phyloP scores from a whole-genome alignment of 129 eudicot genomes.

The Arctium minus region DNA sequence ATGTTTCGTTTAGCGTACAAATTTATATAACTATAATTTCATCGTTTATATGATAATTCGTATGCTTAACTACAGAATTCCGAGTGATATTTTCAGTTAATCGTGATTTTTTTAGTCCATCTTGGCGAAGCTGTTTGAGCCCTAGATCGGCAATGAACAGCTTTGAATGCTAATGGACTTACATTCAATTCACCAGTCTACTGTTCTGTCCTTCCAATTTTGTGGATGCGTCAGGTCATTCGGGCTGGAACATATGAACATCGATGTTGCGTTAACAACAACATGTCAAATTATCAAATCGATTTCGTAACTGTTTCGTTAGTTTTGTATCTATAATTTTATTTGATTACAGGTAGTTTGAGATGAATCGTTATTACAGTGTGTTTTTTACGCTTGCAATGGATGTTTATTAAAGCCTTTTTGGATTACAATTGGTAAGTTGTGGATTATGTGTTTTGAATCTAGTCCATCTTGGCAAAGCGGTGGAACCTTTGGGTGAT shows the following conservation, averaged over 20 bases:
- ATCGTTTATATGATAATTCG: neutral
- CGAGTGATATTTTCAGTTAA: neutral
- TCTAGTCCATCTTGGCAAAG: slow-evolving; percentile 39
- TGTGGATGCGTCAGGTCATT: slow-evolving; percentile 26
- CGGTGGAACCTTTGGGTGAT: slow-evolving; percentile 18
- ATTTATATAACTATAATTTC: neutral
- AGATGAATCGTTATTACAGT: neutral
- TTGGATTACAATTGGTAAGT: neutral
- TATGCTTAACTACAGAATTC: neutral
- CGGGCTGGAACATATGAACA: slow-evolving; percentile 17
- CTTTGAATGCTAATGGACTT: slow-evolving; percentile 46
- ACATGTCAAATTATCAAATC: neutral
- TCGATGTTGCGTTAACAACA: neutral
- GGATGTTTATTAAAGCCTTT: neutral
- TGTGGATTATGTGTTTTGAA: no score
- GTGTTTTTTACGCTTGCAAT: neutral
- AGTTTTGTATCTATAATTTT: neutral
- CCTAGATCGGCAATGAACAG: slow-evolving; percentile 21
- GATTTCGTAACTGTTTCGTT: neutral
- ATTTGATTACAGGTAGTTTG: neutral
- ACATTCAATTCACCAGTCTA: slow-evolving; percentile 3
- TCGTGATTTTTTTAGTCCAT: slow-evolving; percentile 20
- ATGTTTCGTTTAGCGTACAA: no score
- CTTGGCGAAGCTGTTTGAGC: slow-evolving; percentile 41
- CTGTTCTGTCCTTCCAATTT: slow-evolving; percentile 19